These are phyloP conservation scores for Onygenales sp. DNA, from an alignment of 2,329 filamentous ascomycete genomes.

Conservation along the genomic window DNA sequence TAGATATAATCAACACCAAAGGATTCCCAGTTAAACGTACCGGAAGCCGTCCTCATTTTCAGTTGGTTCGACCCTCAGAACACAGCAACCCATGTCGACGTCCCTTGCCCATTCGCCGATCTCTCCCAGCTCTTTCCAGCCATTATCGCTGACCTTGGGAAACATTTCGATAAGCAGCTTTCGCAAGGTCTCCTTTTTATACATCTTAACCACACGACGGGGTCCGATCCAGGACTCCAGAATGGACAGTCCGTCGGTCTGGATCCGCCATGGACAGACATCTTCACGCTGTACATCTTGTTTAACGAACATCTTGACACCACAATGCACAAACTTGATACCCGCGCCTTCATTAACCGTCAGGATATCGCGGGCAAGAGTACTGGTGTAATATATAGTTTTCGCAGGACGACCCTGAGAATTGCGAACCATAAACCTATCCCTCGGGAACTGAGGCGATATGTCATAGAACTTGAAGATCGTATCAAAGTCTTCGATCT, in stretches of 20 bases:
- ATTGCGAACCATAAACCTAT: slow-evolving; percentile 95
- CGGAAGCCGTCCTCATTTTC: slow-evolving; percentile 51
- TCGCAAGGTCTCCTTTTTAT: slow-evolving; percentile 68
- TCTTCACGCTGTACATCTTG: slow-evolving; percentile 82
- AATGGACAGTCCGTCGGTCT: slow-evolving; percentile 86
- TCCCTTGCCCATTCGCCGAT: slow-evolving; percentile 74
- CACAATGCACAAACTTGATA: slow-evolving; percentile 91
- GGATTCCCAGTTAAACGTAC: slow-evolving; percentile 19
- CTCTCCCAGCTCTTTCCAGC: slow-evolving; percentile 69
- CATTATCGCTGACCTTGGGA: slow-evolving; percentile 68
- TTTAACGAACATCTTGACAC: slow-evolving; percentile 98
- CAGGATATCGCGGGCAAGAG: slow-evolving; percentile 75
- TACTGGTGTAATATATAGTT: slow-evolving; percentile 92
- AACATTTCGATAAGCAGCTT: slow-evolving; percentile 93
- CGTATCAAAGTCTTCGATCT: slow-evolving; percentile 64
- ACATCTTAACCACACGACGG: slow-evolving; percentile 63
- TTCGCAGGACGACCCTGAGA: slow-evolving; percentile 78
- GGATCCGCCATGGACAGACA: slow-evolving; percentile 88
- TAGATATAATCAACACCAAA: slow-evolving; percentile 13
- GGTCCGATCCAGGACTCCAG: slow-evolving; percentile 83
- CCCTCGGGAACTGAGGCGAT: slow-evolving; percentile 71
- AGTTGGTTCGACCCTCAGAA: slow-evolving; percentile 72
- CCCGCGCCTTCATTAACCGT: slow-evolving; percentile 79
- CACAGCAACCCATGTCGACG: slow-evolving; percentile 83
- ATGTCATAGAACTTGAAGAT: slow-evolving; percentile 82